These are phyloP conservation scores for Cavenderia fasciculata DNA, from an alignment of 78 protist species.

Conservation along the genomic window DNA sequence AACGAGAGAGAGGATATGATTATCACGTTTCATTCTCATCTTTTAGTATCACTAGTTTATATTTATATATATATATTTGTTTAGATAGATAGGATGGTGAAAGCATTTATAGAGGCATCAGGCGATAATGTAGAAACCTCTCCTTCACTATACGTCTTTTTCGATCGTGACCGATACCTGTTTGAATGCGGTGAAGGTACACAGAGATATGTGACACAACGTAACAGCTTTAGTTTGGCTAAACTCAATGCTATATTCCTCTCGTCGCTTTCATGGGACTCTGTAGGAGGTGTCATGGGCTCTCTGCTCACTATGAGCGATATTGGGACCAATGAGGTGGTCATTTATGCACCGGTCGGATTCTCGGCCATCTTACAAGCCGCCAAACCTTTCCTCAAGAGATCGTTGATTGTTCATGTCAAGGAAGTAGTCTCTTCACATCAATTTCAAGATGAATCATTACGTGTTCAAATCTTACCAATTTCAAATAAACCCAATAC, in stretches of 20 bases:
- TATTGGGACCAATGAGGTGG: background rate
- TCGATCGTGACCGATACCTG: slow-evolving; percentile 56
- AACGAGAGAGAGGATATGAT: too few species aligned
- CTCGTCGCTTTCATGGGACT: slow-evolving; percentile 24
- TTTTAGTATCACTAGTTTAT: too few species aligned
- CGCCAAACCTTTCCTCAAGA: background rate
- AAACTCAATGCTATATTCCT: slow-evolving; percentile 18
- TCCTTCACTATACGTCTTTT: slow-evolving; percentile 39
- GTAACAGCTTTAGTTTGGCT: background rate
- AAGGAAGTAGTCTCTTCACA: too few species aligned
- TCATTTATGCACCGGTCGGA: slow-evolving; percentile 59
- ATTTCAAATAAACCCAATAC: too few species aligned
- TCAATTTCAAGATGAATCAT: too few species aligned
- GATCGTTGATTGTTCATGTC: too few species aligned
- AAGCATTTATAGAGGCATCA: slow-evolving; percentile 48
- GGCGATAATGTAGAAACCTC: slow-evolving; percentile 69
- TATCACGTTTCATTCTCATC: too few species aligned
- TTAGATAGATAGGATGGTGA: background rate
- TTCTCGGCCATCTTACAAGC: slow-evolving; percentile 21
- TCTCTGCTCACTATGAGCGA: slow-evolving; percentile 20
- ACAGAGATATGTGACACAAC: slow-evolving; percentile 54
- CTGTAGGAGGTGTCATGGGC: slow-evolving; percentile 69
- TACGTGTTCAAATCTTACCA: too few species aligned
- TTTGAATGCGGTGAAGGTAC: slow-evolving; percentile 84
- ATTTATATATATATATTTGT: too few species aligned